A percentile compares a stretch with the other conserved stretches of the same genome.
These are phyloP conservation scores for Alternaria gaisen DNA, from an alignment of 2,329 filamentous ascomycete species.

Conservation along the genomic window DNA sequence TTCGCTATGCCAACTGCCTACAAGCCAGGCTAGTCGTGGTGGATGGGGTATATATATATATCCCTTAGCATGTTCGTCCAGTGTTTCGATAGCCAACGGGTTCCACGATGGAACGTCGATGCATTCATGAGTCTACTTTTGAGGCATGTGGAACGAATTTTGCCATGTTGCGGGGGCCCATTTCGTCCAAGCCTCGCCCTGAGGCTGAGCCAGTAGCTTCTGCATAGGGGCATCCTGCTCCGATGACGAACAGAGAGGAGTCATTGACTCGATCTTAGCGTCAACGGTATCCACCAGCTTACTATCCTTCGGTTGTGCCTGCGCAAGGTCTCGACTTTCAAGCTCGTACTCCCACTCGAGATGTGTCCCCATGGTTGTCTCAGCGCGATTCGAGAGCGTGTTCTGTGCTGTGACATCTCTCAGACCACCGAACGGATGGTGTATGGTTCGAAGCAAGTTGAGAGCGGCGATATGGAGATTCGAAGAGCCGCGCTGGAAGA, in stretches of 20 bases:
- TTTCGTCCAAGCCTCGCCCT: constrained; percentile 1
- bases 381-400: constrained; percentile 12
- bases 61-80: too few species aligned
- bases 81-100: too few species aligned
- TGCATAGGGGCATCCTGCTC: not conserved
- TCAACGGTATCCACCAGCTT: not conserved
- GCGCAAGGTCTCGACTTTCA: not conserved
- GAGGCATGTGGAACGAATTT: not conserved
- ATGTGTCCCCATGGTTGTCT: constrained; percentile 17
- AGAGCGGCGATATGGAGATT: constrained; percentile 21
- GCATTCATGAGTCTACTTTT: not conserved
- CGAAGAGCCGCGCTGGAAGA: constrained; percentile 12
- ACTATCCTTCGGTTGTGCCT: not conserved
- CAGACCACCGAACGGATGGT: constrained; percentile 20
- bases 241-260: not conserved
- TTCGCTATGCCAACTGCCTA: too few species aligned
- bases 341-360: constrained; percentile 18
- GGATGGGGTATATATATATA: too few species aligned
- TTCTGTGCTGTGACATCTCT: not conserved
- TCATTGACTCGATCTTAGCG: not conserved
- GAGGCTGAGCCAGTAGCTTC: not conserved
- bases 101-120: not conserved
- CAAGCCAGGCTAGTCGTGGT: too few species aligned
- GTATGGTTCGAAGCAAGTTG: constrained; percentile 22
- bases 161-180: constrained; percentile 15